Base-by-base conservation (phyloP, 768 basidiomycete species). In the Leccinum ochraceum region DNA sequence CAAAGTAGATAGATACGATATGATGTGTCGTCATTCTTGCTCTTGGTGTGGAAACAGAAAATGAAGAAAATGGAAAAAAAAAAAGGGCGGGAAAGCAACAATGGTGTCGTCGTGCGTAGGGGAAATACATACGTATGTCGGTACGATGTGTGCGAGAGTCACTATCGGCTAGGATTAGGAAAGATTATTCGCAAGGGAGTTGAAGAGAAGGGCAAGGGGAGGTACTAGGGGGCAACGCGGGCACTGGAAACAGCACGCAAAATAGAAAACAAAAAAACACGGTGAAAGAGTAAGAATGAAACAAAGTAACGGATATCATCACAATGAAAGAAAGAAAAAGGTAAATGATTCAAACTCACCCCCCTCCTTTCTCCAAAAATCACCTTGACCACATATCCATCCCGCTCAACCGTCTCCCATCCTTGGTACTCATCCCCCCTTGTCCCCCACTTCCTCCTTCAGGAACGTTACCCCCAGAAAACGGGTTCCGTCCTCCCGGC, bases 311-410 rank as follows among this genome's bases (percentile, higher is more conserved):
- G 42, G 42, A 44, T 44, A 44, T 44, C 42, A 42, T 42, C 42
- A 44, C 42, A 44, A 5, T 44, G 42, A 16, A 42, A n/a, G 39
- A n/a, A 42, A 9, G 39, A 42, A 34, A 39, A 44, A 44, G 42
- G 42, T 44, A 7, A 44, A 44, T 44, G 42, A 20, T 44, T 44
- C 42, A 44, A 44, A 44, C 42, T 44, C 42, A n/a, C 42, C 42
- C 42, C 37, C 39, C 36, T 36, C 36, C 39, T 39, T 39, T 44
- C 42, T 20, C 42, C 42, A 6, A 44, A 44, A 49, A 60, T 86
- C 78, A 90, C 81, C 89, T 84, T 65, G 86, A 84, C 89, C 90
- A 92, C 56, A 83, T 72, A 72, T 92, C 89, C 81, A 88, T 85
- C 59, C 83, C 84, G 61, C 83, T 86, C 60, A 82, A 75, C 70